Base-by-base conservation (phyloP, 2,329 filamentous ascomycete species). In the Waltergamsia citrina region DNA sequence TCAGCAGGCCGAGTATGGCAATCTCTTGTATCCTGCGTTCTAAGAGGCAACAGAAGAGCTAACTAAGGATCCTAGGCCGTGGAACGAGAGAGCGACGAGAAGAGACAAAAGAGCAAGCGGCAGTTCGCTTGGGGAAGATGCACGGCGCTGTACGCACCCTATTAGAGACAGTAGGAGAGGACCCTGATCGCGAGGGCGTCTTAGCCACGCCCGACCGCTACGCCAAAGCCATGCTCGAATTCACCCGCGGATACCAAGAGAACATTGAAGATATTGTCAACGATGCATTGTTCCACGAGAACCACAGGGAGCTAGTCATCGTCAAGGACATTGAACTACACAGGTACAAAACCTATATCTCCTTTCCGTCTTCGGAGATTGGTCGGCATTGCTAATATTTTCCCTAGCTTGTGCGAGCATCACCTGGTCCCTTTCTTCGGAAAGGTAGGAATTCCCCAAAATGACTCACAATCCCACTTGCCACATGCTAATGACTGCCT, bases 191-290 rank as follows among this genome's bases (percentile, higher is more conserved):
- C 21, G 72, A 78, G 41, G 78, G 78, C 27, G 59, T 83, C 26
- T 62, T 80, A 12, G 75, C 67, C 26, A 82, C 78, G 0, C 92
- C 92, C 0, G 77, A 83, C 50, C 74, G 92, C 41, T 98, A 96
- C 56, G 90, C 92, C 30, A 92, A 94, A 60, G 92, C 92, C 11
- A 79, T 98, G 74, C 75, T 96, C 42, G 93, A 83, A 66, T 87
- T 98, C 59, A 98, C 92, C 6, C 87, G 93, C 57, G 92, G 92
- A 28, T 98, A 98, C 56, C 87, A 96, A 63, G 80, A 94, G 64
- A 95, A 95, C 50, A 75, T 95, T 35, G 71, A 78, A 41, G 85
- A 94, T 53, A 83, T 96, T 44, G 85, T 96, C 41, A 96, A 96
- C 56, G 75, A 81, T 36, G 92, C 92, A 14, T 84, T 96, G 35